Evolutionary conservation across 495 filamentous ascomycete genomes (phyloP), one percentile per base, ranked within the genome.

Genomic region (Podospora comata): DNA sequence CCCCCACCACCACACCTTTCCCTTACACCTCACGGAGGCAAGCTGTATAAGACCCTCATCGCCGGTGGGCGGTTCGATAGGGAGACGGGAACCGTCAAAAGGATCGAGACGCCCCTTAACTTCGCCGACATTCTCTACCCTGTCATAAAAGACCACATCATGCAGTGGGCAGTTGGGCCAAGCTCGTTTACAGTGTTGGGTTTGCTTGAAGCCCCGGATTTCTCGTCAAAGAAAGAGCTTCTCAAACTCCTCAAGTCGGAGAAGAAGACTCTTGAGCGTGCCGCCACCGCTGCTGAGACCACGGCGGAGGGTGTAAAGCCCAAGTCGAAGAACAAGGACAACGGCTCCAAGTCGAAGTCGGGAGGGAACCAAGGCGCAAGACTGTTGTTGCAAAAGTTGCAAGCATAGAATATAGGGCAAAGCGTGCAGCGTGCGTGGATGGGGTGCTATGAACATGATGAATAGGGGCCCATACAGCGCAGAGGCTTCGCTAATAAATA

Each of bases 1-100:
- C 70, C 68, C n/a, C 69, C 76, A 0, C 70, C 68, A 3, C 75
- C 77, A 1, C 89, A 91, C 73, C 80, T 89, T 60, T 85, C 84
- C 27, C 78, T 81, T 64, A 84, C 85, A 0, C 80, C 92, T 2
- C 84, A 86, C 66, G 89, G 88, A 2, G 91, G 92, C n/a, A 88
- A 91, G 62, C 90, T 97, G 88, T 85, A 97, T 68, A 97, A 96
- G 79, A 89, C 89, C 0, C 85, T 99, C 1, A 91, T 97, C 28
- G 86, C 90, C 39, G 94, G 95, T 23, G 95, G 96, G 11, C 87
- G 85, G 27, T 99, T 90, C 76, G 92, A 97, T 79, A 82, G 81
- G 26, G 84, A 82, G 44, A 82, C 84, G 3, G 92, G 91, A 77
- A 85, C 83, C 60, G 79, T 96, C 58, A 86, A 83, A 75, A 85